Evolutionary conservation across 176 grass and related monocot genomes (phyloP).

Genomic region (Leersia perrieri): DNA sequence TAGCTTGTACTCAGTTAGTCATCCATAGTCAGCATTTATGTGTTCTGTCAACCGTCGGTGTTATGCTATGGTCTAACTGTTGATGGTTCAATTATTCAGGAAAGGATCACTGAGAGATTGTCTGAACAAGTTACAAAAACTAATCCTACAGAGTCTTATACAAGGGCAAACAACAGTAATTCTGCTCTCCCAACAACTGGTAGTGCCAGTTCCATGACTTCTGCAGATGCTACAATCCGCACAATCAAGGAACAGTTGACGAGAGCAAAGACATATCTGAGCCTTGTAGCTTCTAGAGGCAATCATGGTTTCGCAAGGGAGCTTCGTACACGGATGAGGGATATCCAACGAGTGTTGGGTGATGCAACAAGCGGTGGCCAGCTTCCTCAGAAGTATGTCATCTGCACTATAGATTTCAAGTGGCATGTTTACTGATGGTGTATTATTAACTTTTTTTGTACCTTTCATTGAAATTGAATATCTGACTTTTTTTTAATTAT

Average conservation of each 20-base stretch:
- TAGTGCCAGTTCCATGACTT: conserved; percentile 18
- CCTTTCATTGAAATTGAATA: conserved; percentile 5
- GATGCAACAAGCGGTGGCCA: conserved; percentile 53
- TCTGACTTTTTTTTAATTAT: conserved; percentile 31
- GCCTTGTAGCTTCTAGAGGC: conserved; percentile 59
- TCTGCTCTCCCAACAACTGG: conserved; percentile 19
- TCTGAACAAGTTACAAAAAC: conserved; percentile 27
- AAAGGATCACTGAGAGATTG: conserved; percentile 25
- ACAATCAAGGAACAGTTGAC: conserved; percentile 70
- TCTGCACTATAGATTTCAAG: conserved; percentile 18
- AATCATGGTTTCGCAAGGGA: conserved; percentile 68
- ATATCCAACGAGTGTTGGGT: conserved; percentile 61
- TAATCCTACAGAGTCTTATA: conserved; percentile 7
- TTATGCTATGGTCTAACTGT: conserved; percentile 12
- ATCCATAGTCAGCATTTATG: background rate
- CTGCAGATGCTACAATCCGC: conserved; percentile 47
- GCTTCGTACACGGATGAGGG: conserved; percentile 60
- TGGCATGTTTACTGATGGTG: background rate
- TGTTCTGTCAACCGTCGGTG: background rate
- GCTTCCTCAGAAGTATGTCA: conserved; percentile 68
- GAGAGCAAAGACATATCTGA: conserved; percentile 71
- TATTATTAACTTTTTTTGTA: background rate
- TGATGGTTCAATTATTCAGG: conserved; percentile 44
- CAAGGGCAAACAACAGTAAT: conserved; percentile 4
- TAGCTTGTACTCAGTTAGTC: background rate